A percentile compares a stretch with the other conserved stretches of the same genome.
phyloP scores from a whole-genome alignment of 78 protist species.

The Isochrysis galbana region DNA sequence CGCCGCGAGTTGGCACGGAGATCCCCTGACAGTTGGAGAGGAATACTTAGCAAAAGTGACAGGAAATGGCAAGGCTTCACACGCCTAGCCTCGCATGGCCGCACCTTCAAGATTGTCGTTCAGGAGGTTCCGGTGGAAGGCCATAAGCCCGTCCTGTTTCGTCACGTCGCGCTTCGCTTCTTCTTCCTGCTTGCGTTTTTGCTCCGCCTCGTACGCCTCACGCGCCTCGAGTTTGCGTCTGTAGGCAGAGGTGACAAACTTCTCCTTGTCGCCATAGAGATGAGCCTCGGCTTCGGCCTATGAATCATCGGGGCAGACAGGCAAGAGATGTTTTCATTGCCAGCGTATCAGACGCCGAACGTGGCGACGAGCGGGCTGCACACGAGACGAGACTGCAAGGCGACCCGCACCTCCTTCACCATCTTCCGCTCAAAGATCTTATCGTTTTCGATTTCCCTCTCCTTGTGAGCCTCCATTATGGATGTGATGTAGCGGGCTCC shows the following conservation, averaged over 20 bases:
- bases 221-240: not conserved
- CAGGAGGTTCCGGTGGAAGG: not conserved
- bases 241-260: not conserved
- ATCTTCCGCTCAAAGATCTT: constrained; percentile 8
- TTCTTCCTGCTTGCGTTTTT: not conserved
- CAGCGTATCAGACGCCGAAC: too few species aligned
- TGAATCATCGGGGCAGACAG: too few species aligned
- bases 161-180: constrained; percentile 3
- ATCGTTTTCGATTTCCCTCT: constrained; percentile 5
- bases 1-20: not conserved
- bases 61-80: too few species aligned
- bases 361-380: too few species aligned
- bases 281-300: constrained; percentile 2
- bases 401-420: not conserved
- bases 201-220: not conserved
- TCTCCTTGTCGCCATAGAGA: constrained; percentile 1
- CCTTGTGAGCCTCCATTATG: not conserved
- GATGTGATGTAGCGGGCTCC: not conserved
- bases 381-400: too few species aligned
- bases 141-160: not conserved
- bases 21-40: too few species aligned
- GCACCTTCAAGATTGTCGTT: not conserved
- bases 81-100: not conserved
- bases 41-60: too few species aligned
- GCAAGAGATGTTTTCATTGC: too few species aligned